Percentiles rank a stretch among this genome's conserved stretches.
Conservation (phyloP, 768 basidiomycete genomes). For the Pleurotus tuber-regium region DNA sequence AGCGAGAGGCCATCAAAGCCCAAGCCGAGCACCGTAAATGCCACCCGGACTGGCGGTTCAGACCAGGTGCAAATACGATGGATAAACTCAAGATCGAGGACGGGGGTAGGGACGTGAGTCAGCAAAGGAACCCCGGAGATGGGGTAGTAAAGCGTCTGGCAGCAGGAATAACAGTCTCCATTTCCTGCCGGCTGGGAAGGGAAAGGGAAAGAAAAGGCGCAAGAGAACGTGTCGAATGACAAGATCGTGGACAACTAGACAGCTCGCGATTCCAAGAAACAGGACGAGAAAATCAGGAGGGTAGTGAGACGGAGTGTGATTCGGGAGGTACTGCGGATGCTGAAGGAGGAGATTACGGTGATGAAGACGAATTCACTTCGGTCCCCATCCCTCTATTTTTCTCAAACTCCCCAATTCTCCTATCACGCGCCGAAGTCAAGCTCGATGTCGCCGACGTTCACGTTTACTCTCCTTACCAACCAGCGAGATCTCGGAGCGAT, state of each 20-base stretch:
- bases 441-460: background rate
- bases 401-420: slow-evolving; percentile 2
- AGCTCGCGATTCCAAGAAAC: slow-evolving; percentile 25
- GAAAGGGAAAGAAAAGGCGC: slow-evolving; percentile 26
- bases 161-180: slow-evolving; percentile 10
- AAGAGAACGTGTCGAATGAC: slow-evolving; percentile 15
- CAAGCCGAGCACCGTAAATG: slow-evolving; percentile 70
- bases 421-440: background rate
- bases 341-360: slow-evolving; percentile 2
- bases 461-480: background rate
- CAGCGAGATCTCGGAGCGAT: background rate
- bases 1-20: slow-evolving; percentile 67
- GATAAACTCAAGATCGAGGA: slow-evolving; percentile 38
- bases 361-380: slow-evolving; percentile 9
- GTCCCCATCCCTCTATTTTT: slow-evolving; percentile 27
- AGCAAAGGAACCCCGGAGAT: slow-evolving; percentile 15
- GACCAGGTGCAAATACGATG: slow-evolving; percentile 52
- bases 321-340: slow-evolving; percentile 8
- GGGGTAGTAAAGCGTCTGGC: slow-evolving; percentile 9
- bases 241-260: slow-evolving; percentile 7
- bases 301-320: background rate
- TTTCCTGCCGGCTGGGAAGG: slow-evolving; percentile 30
- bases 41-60: slow-evolving; percentile 83
- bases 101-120: slow-evolving; percentile 19
- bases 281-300: slow-evolving; percentile 55